Evolutionary conservation across 2,329 filamentous ascomycete genomes (phyloP).

Genomic region (Xylariaceae sp.): DNA sequence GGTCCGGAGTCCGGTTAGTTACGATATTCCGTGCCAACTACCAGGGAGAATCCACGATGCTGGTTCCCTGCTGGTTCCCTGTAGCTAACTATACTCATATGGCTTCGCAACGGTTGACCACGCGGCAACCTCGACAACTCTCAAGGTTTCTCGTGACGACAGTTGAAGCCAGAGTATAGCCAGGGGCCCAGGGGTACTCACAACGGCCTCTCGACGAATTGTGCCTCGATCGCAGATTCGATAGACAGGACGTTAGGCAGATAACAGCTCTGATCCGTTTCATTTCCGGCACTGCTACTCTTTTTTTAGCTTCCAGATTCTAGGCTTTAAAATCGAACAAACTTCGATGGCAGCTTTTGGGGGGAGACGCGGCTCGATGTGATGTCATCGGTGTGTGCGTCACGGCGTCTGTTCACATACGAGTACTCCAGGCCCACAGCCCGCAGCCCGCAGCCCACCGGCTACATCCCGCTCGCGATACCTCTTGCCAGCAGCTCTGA

Average conservation of each 20-base stretch:
- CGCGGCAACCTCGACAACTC: too few relatives aligned
- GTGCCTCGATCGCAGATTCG: background rate
- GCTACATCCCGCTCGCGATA: too few relatives aligned
- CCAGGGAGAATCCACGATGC: too few relatives aligned
- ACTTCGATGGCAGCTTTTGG: slow-evolving; percentile 1
- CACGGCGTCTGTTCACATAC: background rate
- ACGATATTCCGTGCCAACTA: background rate
- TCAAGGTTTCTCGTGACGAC: too few relatives aligned
- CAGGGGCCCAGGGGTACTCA: background rate
- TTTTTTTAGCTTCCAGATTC: background rate
- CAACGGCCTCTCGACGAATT: background rate
- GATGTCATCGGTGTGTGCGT: background rate
- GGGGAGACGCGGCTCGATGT: background rate
- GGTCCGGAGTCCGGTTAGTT: background rate
- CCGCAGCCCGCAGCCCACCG: too few relatives aligned
- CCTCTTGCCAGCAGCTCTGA: too few relatives aligned
- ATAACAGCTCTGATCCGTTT: background rate
- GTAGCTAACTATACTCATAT: too few relatives aligned
- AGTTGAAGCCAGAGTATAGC: background rate
- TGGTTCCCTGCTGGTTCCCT: too few relatives aligned
- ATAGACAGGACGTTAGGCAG: background rate
- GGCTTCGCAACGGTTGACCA: too few relatives aligned
- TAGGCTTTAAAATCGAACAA: background rate
- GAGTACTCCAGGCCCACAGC: background rate
- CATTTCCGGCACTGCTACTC: background rate